These are phyloP conservation scores for Gynostemma pentaphyllum DNA, from an alignment of 306 rosid genomes.

Conservation along the genomic window DNA sequence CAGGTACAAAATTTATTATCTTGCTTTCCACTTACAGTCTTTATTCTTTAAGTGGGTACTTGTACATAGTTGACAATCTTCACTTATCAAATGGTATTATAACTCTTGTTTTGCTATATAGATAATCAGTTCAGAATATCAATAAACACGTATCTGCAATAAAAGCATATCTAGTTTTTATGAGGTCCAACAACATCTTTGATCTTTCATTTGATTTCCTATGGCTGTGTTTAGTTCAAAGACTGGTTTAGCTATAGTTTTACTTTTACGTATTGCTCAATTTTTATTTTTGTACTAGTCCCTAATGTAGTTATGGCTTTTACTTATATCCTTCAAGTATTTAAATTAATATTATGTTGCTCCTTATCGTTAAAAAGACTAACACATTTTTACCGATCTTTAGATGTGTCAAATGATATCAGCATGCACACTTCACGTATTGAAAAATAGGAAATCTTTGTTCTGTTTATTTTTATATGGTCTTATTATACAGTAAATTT, in stretches of 20 bases:
- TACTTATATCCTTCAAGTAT: neutral
- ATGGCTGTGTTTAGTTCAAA: neutral
- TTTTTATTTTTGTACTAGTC: neutral
- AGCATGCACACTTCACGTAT: too few species aligned
- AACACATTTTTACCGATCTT: neutral
- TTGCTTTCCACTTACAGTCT: neutral
- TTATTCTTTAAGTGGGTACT: neutral
- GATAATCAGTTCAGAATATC: too few species aligned
- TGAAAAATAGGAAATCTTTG: too few species aligned
- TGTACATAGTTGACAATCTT: neutral
- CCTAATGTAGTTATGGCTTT: neutral
- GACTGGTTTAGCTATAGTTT: neutral
- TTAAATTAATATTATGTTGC: neutral
- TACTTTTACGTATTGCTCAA: neutral
- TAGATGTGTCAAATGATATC: neutral
- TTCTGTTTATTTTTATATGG: too few species aligned
- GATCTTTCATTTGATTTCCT: neutral
- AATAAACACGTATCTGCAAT: neutral
- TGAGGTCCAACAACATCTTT: neutral
- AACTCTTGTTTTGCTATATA: neutral
- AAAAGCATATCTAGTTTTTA: neutral
- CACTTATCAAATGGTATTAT: too few species aligned
- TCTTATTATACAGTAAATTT: too few species aligned
- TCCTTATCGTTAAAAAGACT: neutral
- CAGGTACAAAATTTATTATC: slow-evolving; percentile 45